A percentile compares a stretch with the other conserved stretches of the same genome.
These are phyloP conservation scores for Sclerotinia spermophila DNA, from an alignment of 2,329 filamentous ascomycete genomes.

Conservation along the genomic window DNA sequence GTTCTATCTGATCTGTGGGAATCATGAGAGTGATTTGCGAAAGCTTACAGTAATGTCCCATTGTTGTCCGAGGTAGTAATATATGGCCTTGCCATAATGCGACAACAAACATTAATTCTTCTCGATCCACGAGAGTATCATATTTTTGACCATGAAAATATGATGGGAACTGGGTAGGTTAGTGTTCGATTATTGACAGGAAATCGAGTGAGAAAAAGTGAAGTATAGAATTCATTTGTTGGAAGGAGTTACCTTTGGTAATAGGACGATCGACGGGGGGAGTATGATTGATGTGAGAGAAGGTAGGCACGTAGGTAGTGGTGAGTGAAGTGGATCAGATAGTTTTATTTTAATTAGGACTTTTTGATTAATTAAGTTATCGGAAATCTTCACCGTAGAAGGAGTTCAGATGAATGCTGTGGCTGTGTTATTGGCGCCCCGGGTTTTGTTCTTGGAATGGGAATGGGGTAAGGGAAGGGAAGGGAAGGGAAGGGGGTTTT, in stretches of 20 bases:
- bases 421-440: constrained; percentile 18
- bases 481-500: neutral
- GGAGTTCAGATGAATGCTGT: constrained; percentile 12
- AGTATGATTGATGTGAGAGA: neutral
- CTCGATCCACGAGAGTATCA: constrained; percentile 16
- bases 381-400: constrained; percentile 12
- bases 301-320: neutral
- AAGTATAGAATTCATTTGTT: neutral
- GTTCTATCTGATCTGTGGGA: neutral
- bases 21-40: neutral
- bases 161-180: neutral
- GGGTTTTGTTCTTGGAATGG: constrained; percentile 5
- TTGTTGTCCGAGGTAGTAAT: constrained; percentile 24
- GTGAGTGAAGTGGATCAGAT: constrained; percentile 6
- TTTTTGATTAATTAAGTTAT: constrained; percentile 4
- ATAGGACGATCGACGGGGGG: neutral
- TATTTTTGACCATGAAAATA: constrained; percentile 14
- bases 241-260: neutral
- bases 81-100: constrained; percentile 36
- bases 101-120: constrained; percentile 15
- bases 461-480: constrained; percentile 3
- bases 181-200: neutral
- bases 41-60: constrained; percentile 16
- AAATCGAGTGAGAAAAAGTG: neutral
- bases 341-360: no score